Percentiles rank a stretch among this genome's conserved stretches.
phyloP scores from a whole-genome alignment of 768 basidiomycete genomes.

The Sutorius australiensis region DNA sequence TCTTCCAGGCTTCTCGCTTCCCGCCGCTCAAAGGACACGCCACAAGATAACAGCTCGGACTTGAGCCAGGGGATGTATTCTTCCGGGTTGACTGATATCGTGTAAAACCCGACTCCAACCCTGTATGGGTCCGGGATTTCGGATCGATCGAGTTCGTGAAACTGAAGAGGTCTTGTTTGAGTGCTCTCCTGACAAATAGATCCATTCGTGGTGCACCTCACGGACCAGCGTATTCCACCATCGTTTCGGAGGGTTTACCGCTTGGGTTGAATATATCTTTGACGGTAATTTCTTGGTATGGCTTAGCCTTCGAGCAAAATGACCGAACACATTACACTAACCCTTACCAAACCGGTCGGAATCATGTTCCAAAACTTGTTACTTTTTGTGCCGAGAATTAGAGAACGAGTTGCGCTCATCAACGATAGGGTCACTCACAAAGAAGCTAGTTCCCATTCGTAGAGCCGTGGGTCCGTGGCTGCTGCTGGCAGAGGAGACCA shows the following conservation, averaged over 20 bases:
- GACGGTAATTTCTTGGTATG: conserved; percentile 37
- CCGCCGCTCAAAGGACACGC: conserved; percentile 43
- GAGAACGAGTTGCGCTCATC: background rate
- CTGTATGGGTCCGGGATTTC: conserved; percentile 35
- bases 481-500: conserved; percentile 44
- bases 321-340: conserved; percentile 11
- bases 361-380: conserved; percentile 48
- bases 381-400: conserved; percentile 22
- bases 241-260: conserved; percentile 17
- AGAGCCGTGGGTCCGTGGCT: conserved; percentile 30
- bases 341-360: conserved; percentile 39
- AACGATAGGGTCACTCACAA: conserved; percentile 33
- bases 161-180: conserved; percentile 21
- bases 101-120: conserved; percentile 42
- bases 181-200: background rate
- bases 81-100: conserved; percentile 48
- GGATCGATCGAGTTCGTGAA: conserved; percentile 29
- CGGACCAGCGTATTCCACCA: conserved; percentile 41
- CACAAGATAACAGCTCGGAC: conserved; percentile 34
- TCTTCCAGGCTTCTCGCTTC: conserved; percentile 44
- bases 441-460: conserved; percentile 38
- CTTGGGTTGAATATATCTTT: conserved; percentile 28
- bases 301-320: background rate
- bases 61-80: conserved; percentile 50
- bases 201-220: conserved; percentile 30